Percentiles rank a stretch among this genome's conserved stretches.
Evolutionary conservation across 2,329 filamentous ascomycete species (phyloP).

Genomic region (Penicillium sp.): DNA sequence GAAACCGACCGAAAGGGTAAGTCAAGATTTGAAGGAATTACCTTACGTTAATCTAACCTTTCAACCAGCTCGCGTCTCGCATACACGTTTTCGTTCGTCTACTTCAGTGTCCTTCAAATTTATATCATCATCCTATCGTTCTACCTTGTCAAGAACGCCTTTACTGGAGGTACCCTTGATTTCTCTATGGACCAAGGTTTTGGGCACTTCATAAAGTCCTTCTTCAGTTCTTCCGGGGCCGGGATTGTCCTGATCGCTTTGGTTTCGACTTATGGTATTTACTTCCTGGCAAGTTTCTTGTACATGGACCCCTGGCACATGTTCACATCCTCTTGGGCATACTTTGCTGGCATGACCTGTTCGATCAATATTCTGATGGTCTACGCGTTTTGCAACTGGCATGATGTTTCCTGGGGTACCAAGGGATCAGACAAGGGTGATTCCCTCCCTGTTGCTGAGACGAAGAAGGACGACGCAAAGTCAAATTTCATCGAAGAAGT

Average conservation of each 20-base stretch:
- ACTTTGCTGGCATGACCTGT: conserved; percentile 86
- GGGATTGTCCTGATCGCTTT: conserved; percentile 92
- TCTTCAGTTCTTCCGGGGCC: conserved; percentile 73
- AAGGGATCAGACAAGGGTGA: conserved; percentile 96
- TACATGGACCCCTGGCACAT: conserved; percentile 99
- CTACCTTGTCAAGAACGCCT: conserved; percentile 81
- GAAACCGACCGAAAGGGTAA: conserved; percentile 89
- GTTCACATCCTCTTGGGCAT: conserved; percentile 94
- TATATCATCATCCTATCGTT: conserved; percentile 84
- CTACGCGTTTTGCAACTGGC: conserved; percentile 99
- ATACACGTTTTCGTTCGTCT: conserved; percentile 81
- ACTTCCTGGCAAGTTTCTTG: conserved; percentile 94
- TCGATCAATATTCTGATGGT: conserved; percentile 99
- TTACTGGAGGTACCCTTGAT: conserved; percentile 56
- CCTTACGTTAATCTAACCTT: not conserved
- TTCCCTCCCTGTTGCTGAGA: conserved; percentile 79
- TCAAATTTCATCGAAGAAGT: conserved; percentile 86
- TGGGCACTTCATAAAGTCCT: conserved; percentile 66
- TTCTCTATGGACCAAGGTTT: conserved; percentile 63
- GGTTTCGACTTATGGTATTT: conserved; percentile 88
- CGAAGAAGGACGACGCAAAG: conserved; percentile 84
- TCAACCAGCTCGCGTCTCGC: conserved; percentile 62
- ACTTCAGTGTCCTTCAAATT: conserved; percentile 81
- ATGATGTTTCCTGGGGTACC: conserved; percentile 98
- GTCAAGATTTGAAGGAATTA: not conserved